Percentiles rank a stretch among this genome's conserved stretches.
Evolutionary conservation across 495 filamentous ascomycete genomes (phyloP).

Genomic region (Penicillium lagena): DNA sequence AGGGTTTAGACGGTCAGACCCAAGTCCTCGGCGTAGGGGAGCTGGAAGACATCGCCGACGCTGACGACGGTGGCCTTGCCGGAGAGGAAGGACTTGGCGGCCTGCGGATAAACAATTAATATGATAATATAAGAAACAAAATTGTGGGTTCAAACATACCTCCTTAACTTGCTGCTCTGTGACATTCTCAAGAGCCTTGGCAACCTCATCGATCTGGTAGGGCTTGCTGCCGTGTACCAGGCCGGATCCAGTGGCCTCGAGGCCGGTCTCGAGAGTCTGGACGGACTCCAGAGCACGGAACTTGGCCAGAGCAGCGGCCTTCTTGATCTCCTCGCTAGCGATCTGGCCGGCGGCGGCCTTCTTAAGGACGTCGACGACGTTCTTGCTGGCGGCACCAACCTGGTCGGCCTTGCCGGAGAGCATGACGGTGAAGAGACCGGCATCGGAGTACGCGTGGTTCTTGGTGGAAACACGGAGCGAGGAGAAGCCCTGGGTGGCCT

Average conservation of each 20-base stretch:
- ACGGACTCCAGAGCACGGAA: conserved; percentile 84
- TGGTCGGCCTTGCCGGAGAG: conserved; percentile 65
- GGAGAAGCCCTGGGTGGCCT: conserved; percentile 60
- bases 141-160: conserved; percentile 49
- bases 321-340: conserved; percentile 77
- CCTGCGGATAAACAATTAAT: conserved; percentile 42
- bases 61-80: conserved; percentile 82
- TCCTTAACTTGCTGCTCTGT: conserved; percentile 78
- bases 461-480: conserved; percentile 62
- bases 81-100: conserved; percentile 75
- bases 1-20: conserved; percentile 79
- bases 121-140: not conserved
- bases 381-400: conserved; percentile 55
- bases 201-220: conserved; percentile 77
- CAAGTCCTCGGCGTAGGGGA: conserved; percentile 91
- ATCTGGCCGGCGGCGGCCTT: conserved; percentile 67
- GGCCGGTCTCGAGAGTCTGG: conserved; percentile 60
- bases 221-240: conserved; percentile 75
- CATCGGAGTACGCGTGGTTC: conserved; percentile 86
- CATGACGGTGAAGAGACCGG: conserved; percentile 78
- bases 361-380: conserved; percentile 72
- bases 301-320: conserved; percentile 88
- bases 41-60: conserved; percentile 70
- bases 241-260: conserved; percentile 68
- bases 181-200: conserved; percentile 73